Evolutionary conservation across 2,329 filamentous ascomycete species (phyloP), one percentile per base, ranked within the genome.

Genomic region (Orbilia brochopaga): DNA sequence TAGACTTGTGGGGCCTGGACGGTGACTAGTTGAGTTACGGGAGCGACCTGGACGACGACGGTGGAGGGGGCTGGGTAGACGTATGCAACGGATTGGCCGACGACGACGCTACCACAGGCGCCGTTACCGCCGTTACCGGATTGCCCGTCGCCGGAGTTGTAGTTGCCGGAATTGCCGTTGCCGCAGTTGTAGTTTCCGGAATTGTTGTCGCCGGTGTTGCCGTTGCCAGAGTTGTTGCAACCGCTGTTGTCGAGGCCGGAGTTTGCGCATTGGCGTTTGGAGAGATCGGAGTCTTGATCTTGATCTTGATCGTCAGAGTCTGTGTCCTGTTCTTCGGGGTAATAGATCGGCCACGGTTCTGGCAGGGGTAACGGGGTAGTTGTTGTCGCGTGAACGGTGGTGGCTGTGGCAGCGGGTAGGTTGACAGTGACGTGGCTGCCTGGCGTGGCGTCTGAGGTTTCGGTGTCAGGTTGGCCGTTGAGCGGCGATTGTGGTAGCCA

Each of bases 121-220:
- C 69, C 61, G 10, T 35, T n/a, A 1, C 61, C 62, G n/a, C 69
- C 69, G 13, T 73, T 73, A 2, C 53, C 53, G 8, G 69, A 35
- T 11, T 61, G 52, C 1, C 69, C 69, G 57, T 58, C 23, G 5
- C 57, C 62, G 46, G 23, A 35, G 42, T 73, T 73, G n/a, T 67
- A 66, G 27, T 63, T 73, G 8, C 69, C 69, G 15, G 57, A 62
- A 37, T 73, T 73, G 13, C 57, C 59, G 51, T 73, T 67, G 15
- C 69, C 69, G 62, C 60, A 65, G 30, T 73, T 73, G 37, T 73
- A 66, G 57, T 73, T 73, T 8, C 69, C 69, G 24, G 23, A 40
- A 19, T 73, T 73, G 17, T 57, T 54, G 62, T 67, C 62, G 23
- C 69, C 69, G n/a, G 37, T 32, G 46, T 73, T 73, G 15, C 50